These are phyloP conservation scores for Pythium rishiriense DNA, from an alignment of 352 stramenopile species.

Conservation along the genomic window DNA sequence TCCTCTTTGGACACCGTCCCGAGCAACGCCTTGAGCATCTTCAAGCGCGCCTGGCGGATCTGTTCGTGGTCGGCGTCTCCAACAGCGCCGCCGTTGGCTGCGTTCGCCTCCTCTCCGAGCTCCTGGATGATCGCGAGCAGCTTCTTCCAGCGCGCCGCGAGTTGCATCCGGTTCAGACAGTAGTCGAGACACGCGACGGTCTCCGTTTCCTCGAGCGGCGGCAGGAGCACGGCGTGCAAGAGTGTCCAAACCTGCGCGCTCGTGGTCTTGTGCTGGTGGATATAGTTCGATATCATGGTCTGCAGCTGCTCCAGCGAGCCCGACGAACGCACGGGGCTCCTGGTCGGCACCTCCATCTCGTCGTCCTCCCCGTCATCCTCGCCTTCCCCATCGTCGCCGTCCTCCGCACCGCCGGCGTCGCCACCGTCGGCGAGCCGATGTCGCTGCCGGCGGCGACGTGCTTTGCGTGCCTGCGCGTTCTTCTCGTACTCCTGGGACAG, in stretches of 20 bases:
- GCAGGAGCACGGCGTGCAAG: constrained; percentile 43
- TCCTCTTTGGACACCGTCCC: constrained; percentile 56
- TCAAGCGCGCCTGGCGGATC: constrained; percentile 32
- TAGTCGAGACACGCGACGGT: constrained; percentile 37
- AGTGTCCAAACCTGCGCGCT: constrained; percentile 50
- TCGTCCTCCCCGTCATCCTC: constrained; percentile 16
- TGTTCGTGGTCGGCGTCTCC: neutral
- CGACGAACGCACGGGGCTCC: constrained; percentile 12
- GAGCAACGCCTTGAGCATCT: constrained; percentile 59
- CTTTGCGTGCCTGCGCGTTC: constrained; percentile 38
- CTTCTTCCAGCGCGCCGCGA: constrained; percentile 47
- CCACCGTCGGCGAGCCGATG: constrained; percentile 25
- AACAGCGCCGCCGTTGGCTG: neutral
- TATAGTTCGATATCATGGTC: constrained; percentile 60
- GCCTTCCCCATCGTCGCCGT: constrained; percentile 6
- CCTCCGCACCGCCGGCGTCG: constrained; percentile 16
- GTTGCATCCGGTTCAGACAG: constrained; percentile 39
- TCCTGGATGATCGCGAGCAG: constrained; percentile 43
- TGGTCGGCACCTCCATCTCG: neutral
- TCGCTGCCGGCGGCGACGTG: constrained; percentile 18
- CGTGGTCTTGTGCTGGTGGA: constrained; percentile 48
- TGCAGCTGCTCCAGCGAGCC: constrained; percentile 54
- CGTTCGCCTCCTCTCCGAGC: constrained; percentile 28
- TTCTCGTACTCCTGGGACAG: constrained; percentile 70
- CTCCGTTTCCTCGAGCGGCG: constrained; percentile 50